Conservation (phyloP, 768 basidiomycete species). For the Lanmaoa pseudosensibilis region DNA sequence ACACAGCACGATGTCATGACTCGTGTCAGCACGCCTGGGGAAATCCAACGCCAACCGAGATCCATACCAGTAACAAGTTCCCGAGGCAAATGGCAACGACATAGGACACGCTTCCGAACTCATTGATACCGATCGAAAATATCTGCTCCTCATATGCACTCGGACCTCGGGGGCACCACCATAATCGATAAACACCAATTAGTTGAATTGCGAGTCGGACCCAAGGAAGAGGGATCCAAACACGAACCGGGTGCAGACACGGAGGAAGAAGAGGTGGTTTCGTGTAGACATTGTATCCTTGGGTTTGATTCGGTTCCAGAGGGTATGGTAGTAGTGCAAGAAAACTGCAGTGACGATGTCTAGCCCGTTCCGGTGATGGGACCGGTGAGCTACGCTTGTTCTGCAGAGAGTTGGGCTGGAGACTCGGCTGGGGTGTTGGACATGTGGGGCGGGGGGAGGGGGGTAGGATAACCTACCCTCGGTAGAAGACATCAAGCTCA, state of each 20-base stretch:
- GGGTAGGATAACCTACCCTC: no score
- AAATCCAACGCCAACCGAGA: neutral
- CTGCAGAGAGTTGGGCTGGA: no score
- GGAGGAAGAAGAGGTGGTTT: slow-evolving; percentile 18
- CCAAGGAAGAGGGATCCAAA: slow-evolving; percentile 24
- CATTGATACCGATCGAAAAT: slow-evolving; percentile 26
- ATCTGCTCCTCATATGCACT: slow-evolving; percentile 24
- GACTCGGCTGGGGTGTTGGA: no score
- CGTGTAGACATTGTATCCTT: no score
- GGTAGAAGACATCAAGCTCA: no score
- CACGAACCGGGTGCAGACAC: slow-evolving; percentile 15
- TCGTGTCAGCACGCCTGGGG: neutral
- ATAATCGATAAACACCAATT: slow-evolving; percentile 29
- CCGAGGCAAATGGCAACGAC: slow-evolving; percentile 31
- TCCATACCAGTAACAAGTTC: slow-evolving; percentile 25
- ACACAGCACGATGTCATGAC: neutral
- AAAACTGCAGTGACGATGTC: no score
- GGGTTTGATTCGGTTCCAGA: no score
- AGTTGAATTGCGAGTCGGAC: slow-evolving; percentile 29
- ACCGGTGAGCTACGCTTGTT: no score
- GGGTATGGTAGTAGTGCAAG: no score
- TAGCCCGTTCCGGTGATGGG: no score
- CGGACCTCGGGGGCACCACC: slow-evolving; percentile 26
- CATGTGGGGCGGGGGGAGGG: no score
- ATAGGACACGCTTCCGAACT: slow-evolving; percentile 26